Conservation (phyloP, 2,329 filamentous ascomycete genomes). For the Colletotrichum musicola region DNA sequence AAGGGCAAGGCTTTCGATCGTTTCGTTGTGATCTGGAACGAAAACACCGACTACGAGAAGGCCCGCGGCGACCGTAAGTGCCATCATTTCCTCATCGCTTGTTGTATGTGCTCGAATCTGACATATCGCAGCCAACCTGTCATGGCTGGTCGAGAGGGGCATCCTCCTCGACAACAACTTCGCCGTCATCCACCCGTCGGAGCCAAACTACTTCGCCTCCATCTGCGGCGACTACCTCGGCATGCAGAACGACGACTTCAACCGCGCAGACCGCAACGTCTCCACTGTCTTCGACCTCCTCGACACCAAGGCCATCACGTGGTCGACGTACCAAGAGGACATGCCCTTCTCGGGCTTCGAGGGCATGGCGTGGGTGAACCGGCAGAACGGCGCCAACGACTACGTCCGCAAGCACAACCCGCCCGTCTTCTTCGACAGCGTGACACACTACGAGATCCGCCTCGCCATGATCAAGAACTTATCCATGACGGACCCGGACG, state of each 20-base stretch:
- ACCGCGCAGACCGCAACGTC: conserved; percentile 69
- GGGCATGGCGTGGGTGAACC: conserved; percentile 73
- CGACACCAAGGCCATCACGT: conserved; percentile 73
- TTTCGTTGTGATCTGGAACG: conserved; percentile 80
- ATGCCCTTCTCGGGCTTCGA: conserved; percentile 81
- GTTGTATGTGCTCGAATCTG: neutral
- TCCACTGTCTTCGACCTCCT: conserved; percentile 78
- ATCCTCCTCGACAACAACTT: conserved; percentile 52
- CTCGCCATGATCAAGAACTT: conserved; percentile 81
- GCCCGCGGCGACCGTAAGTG: conserved; percentile 66
- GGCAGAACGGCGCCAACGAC: conserved; percentile 74
- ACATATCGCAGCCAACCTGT: conserved; percentile 42
- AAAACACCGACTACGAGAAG: conserved; percentile 79
- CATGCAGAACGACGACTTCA: conserved; percentile 72
- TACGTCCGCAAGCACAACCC: conserved; percentile 89
- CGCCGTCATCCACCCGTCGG: conserved; percentile 73
- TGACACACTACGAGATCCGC: conserved; percentile 70
- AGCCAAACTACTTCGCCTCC: conserved; percentile 77
- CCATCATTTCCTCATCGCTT: no score
- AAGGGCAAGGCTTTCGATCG: conserved; percentile 80
- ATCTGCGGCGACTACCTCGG: conserved; percentile 75
- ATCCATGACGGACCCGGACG: conserved; percentile 55
- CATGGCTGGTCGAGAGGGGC: conserved; percentile 47
- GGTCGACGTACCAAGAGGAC: conserved; percentile 83
- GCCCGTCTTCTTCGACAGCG: conserved; percentile 73